Percentiles rank a stretch among this genome's conserved stretches.
Evolutionary conservation across 2,329 filamentous ascomycete genomes (phyloP).

Genomic region (Lachnellula arida): DNA sequence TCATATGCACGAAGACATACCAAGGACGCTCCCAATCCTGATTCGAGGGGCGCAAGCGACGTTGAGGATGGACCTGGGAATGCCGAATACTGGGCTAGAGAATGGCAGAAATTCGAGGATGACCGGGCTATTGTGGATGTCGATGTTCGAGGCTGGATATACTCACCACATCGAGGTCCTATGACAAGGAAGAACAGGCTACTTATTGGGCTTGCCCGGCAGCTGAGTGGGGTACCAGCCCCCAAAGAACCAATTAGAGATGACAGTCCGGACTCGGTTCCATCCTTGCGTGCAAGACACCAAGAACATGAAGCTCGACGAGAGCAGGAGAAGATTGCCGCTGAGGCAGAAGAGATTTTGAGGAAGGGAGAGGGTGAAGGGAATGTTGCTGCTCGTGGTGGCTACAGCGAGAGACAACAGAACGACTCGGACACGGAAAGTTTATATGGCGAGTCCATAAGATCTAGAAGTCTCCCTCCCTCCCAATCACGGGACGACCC

Average conservation of each 20-base stretch:
- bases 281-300: constrained; percentile 29
- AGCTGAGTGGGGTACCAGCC: constrained; percentile 78
- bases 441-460: constrained; percentile 22
- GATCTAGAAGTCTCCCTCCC: constrained; percentile 15
- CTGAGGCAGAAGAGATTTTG: constrained; percentile 73
- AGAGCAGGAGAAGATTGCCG: constrained; percentile 63
- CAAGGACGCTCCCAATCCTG: constrained; percentile 28
- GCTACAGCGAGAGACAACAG: constrained; percentile 64
- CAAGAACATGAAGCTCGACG: constrained; percentile 45
- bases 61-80: constrained; percentile 48
- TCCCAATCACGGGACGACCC: constrained; percentile 24
- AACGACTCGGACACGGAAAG: constrained; percentile 38
- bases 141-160: constrained; percentile 94
- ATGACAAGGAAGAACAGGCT: constrained; percentile 84
- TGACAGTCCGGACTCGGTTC: constrained; percentile 25
- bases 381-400: constrained; percentile 63
- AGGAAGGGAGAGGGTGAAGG: constrained; percentile 66
- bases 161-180: constrained; percentile 76
- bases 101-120: constrained; percentile 77
- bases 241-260: constrained; percentile 25
- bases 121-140: constrained; percentile 86
- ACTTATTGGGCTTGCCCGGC: constrained; percentile 78
- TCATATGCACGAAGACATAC: constrained; percentile 68
- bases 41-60: constrained; percentile 34
- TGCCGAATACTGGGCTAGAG: constrained; percentile 68